These are phyloP conservation scores for Moniliella sp. DNA, from an alignment of 1,284 basidiomycete genomes.

Conservation along the genomic window DNA sequence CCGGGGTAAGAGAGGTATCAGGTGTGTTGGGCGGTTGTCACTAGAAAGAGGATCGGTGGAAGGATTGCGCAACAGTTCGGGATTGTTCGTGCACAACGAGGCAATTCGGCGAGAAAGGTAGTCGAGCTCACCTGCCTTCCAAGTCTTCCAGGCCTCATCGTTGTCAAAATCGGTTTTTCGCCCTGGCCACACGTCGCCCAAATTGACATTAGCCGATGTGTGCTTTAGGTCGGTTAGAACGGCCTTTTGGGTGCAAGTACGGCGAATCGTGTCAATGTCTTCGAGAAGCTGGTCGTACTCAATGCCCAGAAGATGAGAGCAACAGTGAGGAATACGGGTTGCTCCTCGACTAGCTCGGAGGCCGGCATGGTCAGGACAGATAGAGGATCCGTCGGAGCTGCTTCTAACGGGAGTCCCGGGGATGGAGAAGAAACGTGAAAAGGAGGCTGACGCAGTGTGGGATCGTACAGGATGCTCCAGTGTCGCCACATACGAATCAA, in stretches of 20 bases:
- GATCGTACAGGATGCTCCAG: no score
- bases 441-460: no score
- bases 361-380: slow-evolving; percentile 6
- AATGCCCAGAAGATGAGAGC: slow-evolving; percentile 54
- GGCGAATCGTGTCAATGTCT: slow-evolving; percentile 51
- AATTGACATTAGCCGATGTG: not conserved
- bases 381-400: no score
- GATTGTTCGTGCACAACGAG: slow-evolving; percentile 63
- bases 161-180: slow-evolving; percentile 3
- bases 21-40: not conserved
- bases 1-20: not conserved
- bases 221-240: slow-evolving; percentile 4
- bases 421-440: no score
- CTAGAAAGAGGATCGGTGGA: slow-evolving; percentile 2
- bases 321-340: slow-evolving; percentile 39
- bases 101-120: slow-evolving; percentile 69
- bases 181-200: slow-evolving; percentile 8
- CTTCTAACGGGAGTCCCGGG: no score
- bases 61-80: slow-evolving; percentile 57
- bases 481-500: slow-evolving; percentile 64
- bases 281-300: slow-evolving; percentile 47
- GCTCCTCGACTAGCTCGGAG: slow-evolving; percentile 6
- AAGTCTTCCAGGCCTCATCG: slow-evolving; percentile 54
- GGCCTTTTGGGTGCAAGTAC: slow-evolving; percentile 57
- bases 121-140: slow-evolving; percentile 62